Evolutionary conservation across 2,329 filamentous ascomycete genomes (phyloP), one percentile per base, ranked within the genome.

Genomic region (Colletotrichum viniferum): DNA sequence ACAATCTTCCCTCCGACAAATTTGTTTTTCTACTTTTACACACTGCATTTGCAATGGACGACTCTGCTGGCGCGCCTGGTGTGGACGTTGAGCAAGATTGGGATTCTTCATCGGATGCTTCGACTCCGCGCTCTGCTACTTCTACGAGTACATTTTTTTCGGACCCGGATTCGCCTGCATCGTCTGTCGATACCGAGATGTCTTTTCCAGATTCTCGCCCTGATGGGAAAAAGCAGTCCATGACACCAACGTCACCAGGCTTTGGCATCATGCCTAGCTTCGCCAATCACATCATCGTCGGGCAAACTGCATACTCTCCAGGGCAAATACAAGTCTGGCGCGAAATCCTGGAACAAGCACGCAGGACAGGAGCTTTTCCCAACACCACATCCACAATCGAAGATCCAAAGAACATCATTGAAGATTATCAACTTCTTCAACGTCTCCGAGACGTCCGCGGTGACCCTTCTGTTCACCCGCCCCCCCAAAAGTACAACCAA

Each of bases 401-500:
- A 7, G 69, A 75, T 2, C 21, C 73, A 1, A 32, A 75, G 2
- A 60, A 5, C 0, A 64, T 55, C 0, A 21, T 75, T 0, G 73
- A 75, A 0, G 73, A 75, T 5, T 28, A 28, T 28, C 26, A 28
- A 5, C 7, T 5, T 28, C 26, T 28, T 5, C 6, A 7, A 5
- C 6, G 26, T 28, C 26, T 28, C 7, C 26, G 26, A 28, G 26
- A 28, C 7, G 26, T 28, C 26, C 26, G 26, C 26, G 26, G 26
- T 28, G 26, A 28, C 26, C 26, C 26, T 28, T 28, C 26, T 5
- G 7, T 28, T 5, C 7, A 28, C 1, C 73, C 62, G 1, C 73
- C 69, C 2, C 8, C 68, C 10, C 63, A 79, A 2, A 63, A 78
- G 0, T 83, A 83, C 56, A 77, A 76, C 1, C 36, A 78, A 1